These are phyloP conservation scores for Elsinoe arachidis DNA, from an alignment of 2,329 filamentous ascomycete species.

Conservation along the genomic window DNA sequence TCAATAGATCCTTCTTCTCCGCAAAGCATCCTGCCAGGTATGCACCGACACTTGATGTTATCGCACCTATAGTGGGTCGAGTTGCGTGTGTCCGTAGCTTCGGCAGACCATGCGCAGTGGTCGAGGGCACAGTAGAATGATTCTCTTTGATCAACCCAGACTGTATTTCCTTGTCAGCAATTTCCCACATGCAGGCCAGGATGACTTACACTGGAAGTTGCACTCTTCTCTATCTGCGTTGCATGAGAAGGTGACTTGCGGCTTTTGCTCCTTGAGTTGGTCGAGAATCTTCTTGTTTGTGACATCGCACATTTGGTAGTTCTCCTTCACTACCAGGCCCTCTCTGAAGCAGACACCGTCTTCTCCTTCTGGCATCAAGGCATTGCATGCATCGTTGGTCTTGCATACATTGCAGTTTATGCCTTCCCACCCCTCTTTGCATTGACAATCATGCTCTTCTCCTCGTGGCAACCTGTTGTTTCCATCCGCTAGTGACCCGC, in stretches of 20 bases:
- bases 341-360: slow-evolving; percentile 88
- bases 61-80: slow-evolving; percentile 78
- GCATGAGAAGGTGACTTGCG: slow-evolving; percentile 92
- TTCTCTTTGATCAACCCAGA: slow-evolving; percentile 90
- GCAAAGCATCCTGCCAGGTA: slow-evolving; percentile 87
- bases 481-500: slow-evolving; percentile 77
- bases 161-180: slow-evolving; percentile 37
- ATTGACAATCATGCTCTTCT: slow-evolving; percentile 63
- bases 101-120: slow-evolving; percentile 65
- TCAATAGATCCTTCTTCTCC: slow-evolving; percentile 87
- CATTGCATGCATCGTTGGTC: slow-evolving; percentile 72
- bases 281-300: slow-evolving; percentile 91
- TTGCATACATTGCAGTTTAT: slow-evolving; percentile 97
- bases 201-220: slow-evolving; percentile 79
- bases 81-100: slow-evolving; percentile 63
- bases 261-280: slow-evolving; percentile 72
- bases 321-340: slow-evolving; percentile 83
- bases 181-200: background rate
- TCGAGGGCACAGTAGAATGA: slow-evolving; percentile 93
- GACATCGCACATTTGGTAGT: slow-evolving; percentile 96
- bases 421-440: slow-evolving; percentile 87
- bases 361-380: slow-evolving; percentile 72
- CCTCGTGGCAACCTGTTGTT: slow-evolving; percentile 64
- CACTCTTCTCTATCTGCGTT: slow-evolving; percentile 65
- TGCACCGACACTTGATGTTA: slow-evolving; percentile 76